Evolutionary conservation across 2,329 filamentous ascomycete genomes (phyloP).

Genomic region (Zymoseptoria tritici): DNA sequence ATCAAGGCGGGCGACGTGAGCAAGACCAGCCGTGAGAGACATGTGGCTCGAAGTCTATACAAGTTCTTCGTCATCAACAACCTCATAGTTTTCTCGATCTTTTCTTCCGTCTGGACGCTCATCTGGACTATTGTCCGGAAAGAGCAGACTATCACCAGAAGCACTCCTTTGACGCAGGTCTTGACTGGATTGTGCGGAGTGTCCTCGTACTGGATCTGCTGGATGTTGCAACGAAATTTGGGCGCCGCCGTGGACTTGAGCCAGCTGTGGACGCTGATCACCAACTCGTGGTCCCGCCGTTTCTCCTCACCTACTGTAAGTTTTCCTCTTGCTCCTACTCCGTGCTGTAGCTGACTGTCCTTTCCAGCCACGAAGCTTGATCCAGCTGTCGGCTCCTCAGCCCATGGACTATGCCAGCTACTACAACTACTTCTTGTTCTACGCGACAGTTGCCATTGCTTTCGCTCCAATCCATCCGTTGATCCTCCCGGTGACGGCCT

Average conservation of each 20-base stretch:
- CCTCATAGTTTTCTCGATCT: conserved; percentile 84
- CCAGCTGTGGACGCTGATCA: conserved; percentile 76
- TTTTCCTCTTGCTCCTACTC: neutral
- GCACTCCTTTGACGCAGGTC: conserved; percentile 55
- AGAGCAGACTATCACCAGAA: conserved; percentile 50
- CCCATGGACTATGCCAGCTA: conserved; percentile 93
- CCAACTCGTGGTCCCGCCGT: conserved; percentile 75
- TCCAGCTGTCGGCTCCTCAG: conserved; percentile 86
- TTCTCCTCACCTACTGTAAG: conserved; percentile 68
- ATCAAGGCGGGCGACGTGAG: conserved; percentile 79
- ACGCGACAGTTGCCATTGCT: conserved; percentile 78
- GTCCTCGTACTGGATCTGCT: conserved; percentile 90
- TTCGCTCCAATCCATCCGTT: conserved; percentile 82
- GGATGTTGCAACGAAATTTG: conserved; percentile 84
- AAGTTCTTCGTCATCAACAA: conserved; percentile 98
- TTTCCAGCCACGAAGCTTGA: conserved; percentile 66
- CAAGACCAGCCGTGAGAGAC: conserved; percentile 84
- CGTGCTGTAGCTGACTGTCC: neutral
- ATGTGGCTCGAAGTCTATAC: conserved; percentile 85
- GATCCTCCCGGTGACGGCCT: conserved; percentile 72
- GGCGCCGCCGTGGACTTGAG: conserved; percentile 91
- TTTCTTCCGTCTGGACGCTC: conserved; percentile 73
- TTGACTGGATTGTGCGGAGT: conserved; percentile 72
- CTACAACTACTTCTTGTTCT: conserved; percentile 97
- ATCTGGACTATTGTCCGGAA: conserved; percentile 52